Evolutionary conservation across 768 basidiomycete genomes (phyloP), one percentile per base, ranked within the genome.

Genomic region (Suillus lakei): DNA sequence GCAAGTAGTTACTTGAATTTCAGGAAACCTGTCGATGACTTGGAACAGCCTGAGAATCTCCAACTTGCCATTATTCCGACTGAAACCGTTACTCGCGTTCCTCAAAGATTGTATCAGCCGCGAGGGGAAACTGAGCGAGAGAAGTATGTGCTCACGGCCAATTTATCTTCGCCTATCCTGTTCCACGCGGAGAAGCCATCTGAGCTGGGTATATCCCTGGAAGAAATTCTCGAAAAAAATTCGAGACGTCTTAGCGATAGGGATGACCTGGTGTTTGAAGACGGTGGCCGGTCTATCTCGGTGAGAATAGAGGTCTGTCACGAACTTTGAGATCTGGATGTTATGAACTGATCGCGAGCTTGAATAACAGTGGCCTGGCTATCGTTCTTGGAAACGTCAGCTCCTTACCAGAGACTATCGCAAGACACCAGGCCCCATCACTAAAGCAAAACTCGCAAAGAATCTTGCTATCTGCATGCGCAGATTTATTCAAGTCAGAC

Each of bases 401-500:
- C 91, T 92, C 68, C 87, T 88, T 10, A 91, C 91, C 9, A 86
- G 87, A 71, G 89, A 92, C 74, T 92, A 90, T 76, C 83, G 87
- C 36, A 91, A 85, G 72, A 88, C 85, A 2, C 90, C 90, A 44
- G 84, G 87, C 34, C 91, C 90, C 4, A 91, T 91, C 67, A 92
- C 90, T 2, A 83, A 84, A 41, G 84, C 84, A 46, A 91, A 90
- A 71, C 79, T 92, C 6, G 91, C 88, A 1, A 89, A 87, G 72
- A 89, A 86, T 66, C 81, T 92, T 21, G 88, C 89, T 4, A 91
- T 87, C 77, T 86, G 86, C 66, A 84, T 91, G 2, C 77, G 82
- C 62, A 85, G 85, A 44, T 92, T 92, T 73, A 87, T 92, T 61
- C 71, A 79, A 64, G 90, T 88, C 73, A 38, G 9, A 18, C 16